A percentile compares a stretch with the other conserved stretches of the same genome.
Evolutionary conservation across 148 eudicot genomes (phyloP).

Genomic region (Silene conica): DNA sequence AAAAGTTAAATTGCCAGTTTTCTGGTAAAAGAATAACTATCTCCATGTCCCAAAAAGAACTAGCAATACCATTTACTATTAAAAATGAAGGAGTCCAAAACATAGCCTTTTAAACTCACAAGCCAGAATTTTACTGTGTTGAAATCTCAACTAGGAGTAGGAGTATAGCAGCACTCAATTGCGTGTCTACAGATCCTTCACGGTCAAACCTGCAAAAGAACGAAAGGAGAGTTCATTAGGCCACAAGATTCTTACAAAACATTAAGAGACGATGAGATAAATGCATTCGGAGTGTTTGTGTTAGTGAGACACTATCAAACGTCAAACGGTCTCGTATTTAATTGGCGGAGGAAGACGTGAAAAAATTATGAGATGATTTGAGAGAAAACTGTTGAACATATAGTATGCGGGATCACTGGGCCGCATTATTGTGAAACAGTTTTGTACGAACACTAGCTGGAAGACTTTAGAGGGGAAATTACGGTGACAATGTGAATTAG

Average conservation of each 20-base stretch:
- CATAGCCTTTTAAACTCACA: conserved; percentile 9
- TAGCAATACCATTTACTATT: background rate
- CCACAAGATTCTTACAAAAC: no score
- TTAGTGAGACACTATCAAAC: no score
- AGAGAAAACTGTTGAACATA: background rate
- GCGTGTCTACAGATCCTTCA: conserved; percentile 37
- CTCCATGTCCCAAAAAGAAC: background rate
- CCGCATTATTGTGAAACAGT: no score
- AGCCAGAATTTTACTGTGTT: background rate
- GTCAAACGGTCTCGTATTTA: no score
- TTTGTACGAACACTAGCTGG: no score
- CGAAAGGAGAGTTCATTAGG: background rate
- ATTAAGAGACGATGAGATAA: no score
- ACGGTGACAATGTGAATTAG: no score
- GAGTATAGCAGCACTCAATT: background rate
- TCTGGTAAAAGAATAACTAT: background rate
- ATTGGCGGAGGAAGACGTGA: no score
- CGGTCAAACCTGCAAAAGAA: conserved; percentile 38
- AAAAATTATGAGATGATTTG: no score
- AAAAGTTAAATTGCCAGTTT: background rate
- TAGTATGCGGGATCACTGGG: no score
- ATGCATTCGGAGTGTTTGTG: no score
- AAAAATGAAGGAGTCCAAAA: conserved; percentile 2
- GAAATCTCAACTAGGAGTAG: background rate
- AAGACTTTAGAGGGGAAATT: no score